Conservation (phyloP, 2,329 filamentous ascomycete genomes). For the Venturia nashicola region DNA sequence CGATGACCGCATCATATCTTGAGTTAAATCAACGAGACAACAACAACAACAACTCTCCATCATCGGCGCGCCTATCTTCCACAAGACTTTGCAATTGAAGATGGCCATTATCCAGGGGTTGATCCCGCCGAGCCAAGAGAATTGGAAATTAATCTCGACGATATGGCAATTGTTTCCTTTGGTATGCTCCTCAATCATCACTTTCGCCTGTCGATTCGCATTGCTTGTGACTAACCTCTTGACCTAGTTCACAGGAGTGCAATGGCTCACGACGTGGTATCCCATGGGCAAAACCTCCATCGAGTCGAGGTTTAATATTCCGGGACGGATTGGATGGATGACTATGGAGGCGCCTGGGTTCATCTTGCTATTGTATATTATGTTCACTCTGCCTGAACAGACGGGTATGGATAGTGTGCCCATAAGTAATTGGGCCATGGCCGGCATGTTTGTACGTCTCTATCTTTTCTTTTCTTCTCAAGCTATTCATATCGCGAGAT, state of each 20-base stretch:
- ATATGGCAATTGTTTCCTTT: constrained; percentile 39
- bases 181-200: constrained; percentile 20
- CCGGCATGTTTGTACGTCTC: constrained; percentile 46
- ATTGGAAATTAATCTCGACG: constrained; percentile 34
- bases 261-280: constrained; percentile 73
- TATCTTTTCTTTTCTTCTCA: neutral
- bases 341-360: constrained; percentile 78
- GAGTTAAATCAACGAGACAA: neutral
- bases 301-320: constrained; percentile 65
- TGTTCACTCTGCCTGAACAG: constrained; percentile 52
- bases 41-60: neutral
- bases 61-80: too few species aligned
- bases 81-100: constrained; percentile 1
- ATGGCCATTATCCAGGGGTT: constrained; percentile 33
- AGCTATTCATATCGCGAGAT: neutral
- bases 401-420: constrained; percentile 47
- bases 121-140: constrained; percentile 37
- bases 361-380: constrained; percentile 65
- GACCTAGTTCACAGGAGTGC: constrained; percentile 52
- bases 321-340: constrained; percentile 77
- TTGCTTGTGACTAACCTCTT: neutral
- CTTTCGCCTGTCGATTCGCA: neutral
- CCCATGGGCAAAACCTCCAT: constrained; percentile 87
- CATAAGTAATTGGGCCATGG: constrained; percentile 68
- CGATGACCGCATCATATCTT: neutral